A percentile compares a stretch with the other conserved stretches of the same genome.
These are phyloP conservation scores for Lolium rigidum DNA, from an alignment of 176 grass and related monocot genomes.

Conservation along the genomic window DNA sequence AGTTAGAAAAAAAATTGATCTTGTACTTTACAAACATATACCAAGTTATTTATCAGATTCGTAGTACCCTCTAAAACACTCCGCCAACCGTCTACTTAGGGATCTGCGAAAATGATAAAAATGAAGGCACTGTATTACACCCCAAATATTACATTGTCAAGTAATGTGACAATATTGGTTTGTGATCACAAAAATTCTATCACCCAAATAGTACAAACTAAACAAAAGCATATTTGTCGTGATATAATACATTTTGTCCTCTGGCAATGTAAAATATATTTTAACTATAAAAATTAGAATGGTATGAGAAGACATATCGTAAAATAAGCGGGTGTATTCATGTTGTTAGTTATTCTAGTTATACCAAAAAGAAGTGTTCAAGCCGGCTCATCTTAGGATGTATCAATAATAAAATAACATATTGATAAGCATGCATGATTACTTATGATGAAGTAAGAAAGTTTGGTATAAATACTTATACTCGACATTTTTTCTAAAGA, in stretches of 20 bases:
- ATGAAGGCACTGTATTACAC: not conserved
- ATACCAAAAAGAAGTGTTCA: no score
- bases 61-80: not conserved
- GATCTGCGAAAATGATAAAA: not conserved
- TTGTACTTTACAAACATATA: not conserved
- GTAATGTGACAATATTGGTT: not conserved
- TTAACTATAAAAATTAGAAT: not conserved
- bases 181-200: not conserved
- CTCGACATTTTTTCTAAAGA: not conserved
- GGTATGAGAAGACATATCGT: not conserved
- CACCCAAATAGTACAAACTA: not conserved
- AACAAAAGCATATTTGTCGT: not conserved
- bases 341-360: no score
- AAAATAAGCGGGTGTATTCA: no score
- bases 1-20: not conserved
- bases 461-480: not conserved
- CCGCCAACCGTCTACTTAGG: not conserved
- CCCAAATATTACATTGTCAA: not conserved
- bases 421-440: not conserved
- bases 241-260: not conserved
- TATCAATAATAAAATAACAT: not conserved
- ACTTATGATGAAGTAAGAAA: not conserved
- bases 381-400: no score
- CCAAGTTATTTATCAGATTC: not conserved
- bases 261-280: not conserved